These are phyloP conservation scores for Babesia bigemina DNA, from an alignment of 169 alveolate genomes.

Conservation along the genomic window DNA sequence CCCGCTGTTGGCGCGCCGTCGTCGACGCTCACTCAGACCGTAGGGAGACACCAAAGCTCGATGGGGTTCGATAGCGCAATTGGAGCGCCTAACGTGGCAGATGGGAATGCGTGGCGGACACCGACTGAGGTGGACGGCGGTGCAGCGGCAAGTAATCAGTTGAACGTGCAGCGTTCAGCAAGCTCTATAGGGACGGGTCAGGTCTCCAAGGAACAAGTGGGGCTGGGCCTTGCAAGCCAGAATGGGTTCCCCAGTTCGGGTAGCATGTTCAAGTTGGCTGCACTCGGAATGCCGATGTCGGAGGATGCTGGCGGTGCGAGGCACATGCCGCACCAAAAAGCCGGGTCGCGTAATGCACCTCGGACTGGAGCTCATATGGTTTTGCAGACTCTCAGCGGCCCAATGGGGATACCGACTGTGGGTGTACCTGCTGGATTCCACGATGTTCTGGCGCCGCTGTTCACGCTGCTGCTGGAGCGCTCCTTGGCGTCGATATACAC, in stretches of 20 bases:
- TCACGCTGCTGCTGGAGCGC: conserved; percentile 30
- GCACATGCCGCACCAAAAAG: background rate
- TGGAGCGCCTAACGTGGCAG: no score
- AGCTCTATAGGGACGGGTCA: background rate
- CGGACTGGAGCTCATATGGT: background rate
- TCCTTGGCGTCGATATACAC: conserved; percentile 44
- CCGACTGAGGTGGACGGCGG: background rate
- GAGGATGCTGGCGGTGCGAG: no score
- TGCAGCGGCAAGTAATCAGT: no score
- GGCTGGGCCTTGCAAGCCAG: background rate
- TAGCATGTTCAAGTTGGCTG: background rate
- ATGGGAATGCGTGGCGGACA: no score
- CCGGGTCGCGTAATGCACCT: background rate
- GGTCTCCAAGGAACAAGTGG: no score
- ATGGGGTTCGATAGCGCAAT: background rate
- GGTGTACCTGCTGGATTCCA: conserved; percentile 18
- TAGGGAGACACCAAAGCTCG: background rate
- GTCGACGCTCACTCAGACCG: background rate
- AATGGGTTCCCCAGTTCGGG: background rate
- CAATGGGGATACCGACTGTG: conserved; percentile 14
- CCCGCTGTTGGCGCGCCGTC: background rate
- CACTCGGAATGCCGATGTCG: background rate
- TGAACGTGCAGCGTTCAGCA: background rate
- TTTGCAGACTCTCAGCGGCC: background rate
- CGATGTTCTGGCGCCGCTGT: conserved; percentile 54